Evolutionary conservation across 129 eudicot genomes (phyloP).

Genomic region (Artemisia annua): DNA sequence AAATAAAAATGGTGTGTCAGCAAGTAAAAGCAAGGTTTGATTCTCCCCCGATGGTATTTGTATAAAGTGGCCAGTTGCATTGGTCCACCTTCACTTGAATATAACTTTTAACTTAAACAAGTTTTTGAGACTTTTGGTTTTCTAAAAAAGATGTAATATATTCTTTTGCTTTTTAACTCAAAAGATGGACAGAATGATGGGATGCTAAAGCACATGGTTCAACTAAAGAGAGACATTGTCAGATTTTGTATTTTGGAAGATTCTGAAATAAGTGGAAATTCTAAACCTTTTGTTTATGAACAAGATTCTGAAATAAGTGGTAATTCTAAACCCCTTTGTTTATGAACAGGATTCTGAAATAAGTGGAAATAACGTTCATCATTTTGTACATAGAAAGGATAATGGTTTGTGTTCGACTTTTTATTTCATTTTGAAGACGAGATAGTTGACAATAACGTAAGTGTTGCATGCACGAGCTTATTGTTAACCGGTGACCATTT

Average conservation of each 20-base stretch:
- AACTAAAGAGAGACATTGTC: slow-evolving; percentile 32
- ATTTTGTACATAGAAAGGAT: no score
- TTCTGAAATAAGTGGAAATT: slow-evolving; percentile 17
- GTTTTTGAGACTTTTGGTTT: slow-evolving; percentile 23
- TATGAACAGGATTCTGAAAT: no score
- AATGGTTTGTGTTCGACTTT: no score
- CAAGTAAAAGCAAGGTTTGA: slow-evolving; percentile 30
- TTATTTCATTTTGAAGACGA: no score
- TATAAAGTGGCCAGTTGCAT: slow-evolving; percentile 33
- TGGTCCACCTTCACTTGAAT: slow-evolving; percentile 43
- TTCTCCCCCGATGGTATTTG: slow-evolving; percentile 32
- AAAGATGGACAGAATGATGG: slow-evolving; percentile 43
- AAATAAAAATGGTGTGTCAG: slow-evolving; percentile 45
- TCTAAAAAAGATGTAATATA: slow-evolving; percentile 24
- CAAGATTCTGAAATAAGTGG: neutral
- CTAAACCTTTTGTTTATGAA: slow-evolving; percentile 1
- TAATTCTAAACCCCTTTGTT: no score
- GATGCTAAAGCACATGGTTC: slow-evolving; percentile 41
- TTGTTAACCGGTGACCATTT: no score
- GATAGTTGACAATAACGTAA: no score
- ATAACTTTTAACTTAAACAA: slow-evolving; percentile 34
- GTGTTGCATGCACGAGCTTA: no score
- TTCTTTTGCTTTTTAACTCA: slow-evolving; percentile 10
- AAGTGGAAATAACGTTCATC: no score
- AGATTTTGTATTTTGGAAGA: slow-evolving; percentile 40